Conservation (phyloP, 768 basidiomycete genomes). For the Russula foetens region DNA sequence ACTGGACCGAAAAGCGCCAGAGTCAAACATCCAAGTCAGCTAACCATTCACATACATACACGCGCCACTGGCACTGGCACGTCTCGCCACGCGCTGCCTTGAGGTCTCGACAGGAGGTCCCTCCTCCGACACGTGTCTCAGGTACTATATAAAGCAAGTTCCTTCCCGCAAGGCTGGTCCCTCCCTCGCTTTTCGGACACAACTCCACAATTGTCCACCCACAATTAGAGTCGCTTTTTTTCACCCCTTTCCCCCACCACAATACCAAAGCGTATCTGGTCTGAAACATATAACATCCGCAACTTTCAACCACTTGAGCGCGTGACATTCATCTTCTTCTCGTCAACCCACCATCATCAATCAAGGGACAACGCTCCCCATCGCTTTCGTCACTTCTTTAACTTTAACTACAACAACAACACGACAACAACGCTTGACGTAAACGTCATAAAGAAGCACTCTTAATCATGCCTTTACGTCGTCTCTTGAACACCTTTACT, state of each 20-base stretch:
- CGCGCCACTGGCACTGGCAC: too few relatives aligned
- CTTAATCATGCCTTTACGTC: constrained; percentile 2
- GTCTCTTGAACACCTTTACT: not conserved
- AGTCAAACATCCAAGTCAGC: too few relatives aligned
- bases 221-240: not conserved
- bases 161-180: not conserved
- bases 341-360: not conserved
- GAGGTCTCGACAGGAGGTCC: too few relatives aligned
- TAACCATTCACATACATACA: too few relatives aligned
- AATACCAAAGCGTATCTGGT: constrained; percentile 1
- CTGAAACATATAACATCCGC: constrained; percentile 1
- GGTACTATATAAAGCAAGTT: not conserved
- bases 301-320: not conserved
- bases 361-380: not conserved
- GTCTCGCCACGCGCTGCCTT: too few relatives aligned
- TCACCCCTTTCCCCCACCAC: not conserved
- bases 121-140: not conserved
- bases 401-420: not conserved
- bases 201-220: not conserved
- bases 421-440: not conserved
- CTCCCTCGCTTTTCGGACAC: not conserved
- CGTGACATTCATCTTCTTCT: not conserved
- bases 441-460: not conserved
- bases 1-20: too few relatives aligned
- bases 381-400: not conserved